Evolutionary conservation across 1,284 basidiomycete species (phyloP), one percentile per base, ranked within the genome.

Genomic region (Ceratobasidium sp.): DNA sequence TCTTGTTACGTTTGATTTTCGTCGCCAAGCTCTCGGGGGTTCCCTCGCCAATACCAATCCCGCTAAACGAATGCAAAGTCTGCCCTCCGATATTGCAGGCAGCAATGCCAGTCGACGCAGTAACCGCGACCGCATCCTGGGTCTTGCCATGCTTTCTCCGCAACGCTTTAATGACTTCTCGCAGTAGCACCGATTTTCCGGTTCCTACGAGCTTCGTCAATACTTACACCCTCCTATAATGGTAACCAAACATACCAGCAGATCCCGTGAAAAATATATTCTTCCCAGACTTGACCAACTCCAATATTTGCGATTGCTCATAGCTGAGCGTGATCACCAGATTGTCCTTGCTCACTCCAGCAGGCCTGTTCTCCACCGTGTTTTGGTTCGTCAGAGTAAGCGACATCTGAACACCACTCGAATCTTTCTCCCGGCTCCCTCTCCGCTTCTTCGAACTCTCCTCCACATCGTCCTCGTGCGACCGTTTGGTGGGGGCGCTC

Each of bases 241-340:
- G 42, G 2, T 9, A 33, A 46, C 40, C 6, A 52, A 40, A 87
- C 93, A 82, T 81, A 96, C 96, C 96, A 78, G 96, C 97, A 86
- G 94, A 96, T 33, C 98, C 97, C 0, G 97, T 99, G 85, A 98
- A 99, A 83, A 99, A 99, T n/a, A 99, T 84, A 81, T 91, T 97
- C 74, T 92, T 86, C 2, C 91, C 91, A 17, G 90, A 86, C 40
- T 91, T 84, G 0, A 96, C 94, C 3, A 97, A 89, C 78, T 90
- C 88, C 78, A 97, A 85, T 61, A 98, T 94, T 80, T 93, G 89
- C 74, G 88, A 90, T 84, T 98, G 96, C 82, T 98, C 96, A 77
- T 89, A 85, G 83, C 95, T 96, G 78, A 98, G 87, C 9, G 84
- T 78, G 33, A 89, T 84, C 13, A 74, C 71, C 46, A 74, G 17